Base-by-base conservation (phyloP, 805 yeast species). In the Wickerhamiella sorbophila region DNA sequence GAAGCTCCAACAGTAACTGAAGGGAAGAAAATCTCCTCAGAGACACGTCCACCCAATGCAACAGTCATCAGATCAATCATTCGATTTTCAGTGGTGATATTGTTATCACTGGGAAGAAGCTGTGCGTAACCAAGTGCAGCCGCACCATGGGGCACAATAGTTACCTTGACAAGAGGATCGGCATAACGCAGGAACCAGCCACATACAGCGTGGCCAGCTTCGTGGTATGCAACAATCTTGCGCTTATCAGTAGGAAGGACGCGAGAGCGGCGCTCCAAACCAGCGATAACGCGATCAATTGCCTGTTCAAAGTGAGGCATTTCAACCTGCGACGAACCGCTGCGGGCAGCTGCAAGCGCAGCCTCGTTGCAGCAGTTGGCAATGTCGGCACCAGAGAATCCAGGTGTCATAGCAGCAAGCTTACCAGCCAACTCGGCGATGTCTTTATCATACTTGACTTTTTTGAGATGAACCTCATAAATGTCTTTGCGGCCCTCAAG, bases 41-140 rank as follows among this genome's bases (percentile, higher is more conserved):
- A 75, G 3, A 84, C 94, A 53, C 95, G 70, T 8, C 96, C 96
- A 45, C 95, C 96, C 27, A 87, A 64, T 0, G 95, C 78, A 88
- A 87, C 87, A n/a, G 81, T 76, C 86, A 87, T 86, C 49, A 93
- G 69, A 60, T 87, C 88, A 50, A 62, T 61, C 53, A 81, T 74
- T 57, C 87, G 91, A 54, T 79, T 78, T 37, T 77, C 75, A 24
- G 85, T 73, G 43, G 82, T 70, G 52, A 86, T 69, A 50, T 81
- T 83, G 53, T 79, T 80, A 60, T 87, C 96, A 22, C 86, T 83
- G 15, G 96, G 96, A 48, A 87, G 67, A 56, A 86, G 83, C 61
- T 87, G 95, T 3, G 96, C 95, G 59, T 87, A 86, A n/a, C 96
- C 96, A 43, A 86, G 66, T 12, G 95, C 94, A 39, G 94, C 95